Evolutionary conservation across 108 stramenopile genomes (phyloP), one percentile per base, ranked within the genome.

Genomic region (Cyclotella baltica): DNA sequence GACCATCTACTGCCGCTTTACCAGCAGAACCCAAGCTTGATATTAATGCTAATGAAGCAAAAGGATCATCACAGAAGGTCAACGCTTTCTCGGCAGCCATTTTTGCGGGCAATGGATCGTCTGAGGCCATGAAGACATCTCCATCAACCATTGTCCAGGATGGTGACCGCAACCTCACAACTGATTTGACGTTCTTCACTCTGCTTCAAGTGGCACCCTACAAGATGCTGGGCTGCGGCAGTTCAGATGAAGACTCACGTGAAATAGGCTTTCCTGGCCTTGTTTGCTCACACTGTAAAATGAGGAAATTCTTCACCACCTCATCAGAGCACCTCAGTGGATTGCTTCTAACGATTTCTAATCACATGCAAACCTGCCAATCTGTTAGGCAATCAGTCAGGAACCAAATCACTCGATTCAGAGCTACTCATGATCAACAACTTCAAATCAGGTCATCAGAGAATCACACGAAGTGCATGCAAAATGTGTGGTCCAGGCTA

Each of bases 241-340:
- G 47, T 30, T 68, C 75, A 15, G 75, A 70, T 3, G 81, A 78
- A 18, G 69, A 76, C 28, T 69, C 71, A 22, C 70, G 76, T 20
- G 81, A 82, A 67, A 79, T 78, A 48, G 83, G 75, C 38, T 76
- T 84, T 40, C 83, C 83, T 43, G 80, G 85, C 0, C 72, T 85
- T 0, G 58, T 78, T 4, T 85, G 85, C 37, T 77, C 43, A 20
- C 81, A 85, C 62, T 85, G 85, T 31, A 71, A 50, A 27, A 46
- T 37, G 13, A 30, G 76, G 34, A 84, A 80, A 56, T 84, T 84
- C 75, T 84, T 80, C 51, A 84, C 78, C 3, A 80, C 61, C 9
- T 82, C 85, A 33, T 59, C 81, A n/a, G 85, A 83, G 6, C 77
- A 83, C 35, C 67, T 85, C 0, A 35, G 72, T 11, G 74, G 58